phyloP scores from a whole-genome alignment of 176 grass and related monocot genomes.

The Eleusine indica region DNA sequence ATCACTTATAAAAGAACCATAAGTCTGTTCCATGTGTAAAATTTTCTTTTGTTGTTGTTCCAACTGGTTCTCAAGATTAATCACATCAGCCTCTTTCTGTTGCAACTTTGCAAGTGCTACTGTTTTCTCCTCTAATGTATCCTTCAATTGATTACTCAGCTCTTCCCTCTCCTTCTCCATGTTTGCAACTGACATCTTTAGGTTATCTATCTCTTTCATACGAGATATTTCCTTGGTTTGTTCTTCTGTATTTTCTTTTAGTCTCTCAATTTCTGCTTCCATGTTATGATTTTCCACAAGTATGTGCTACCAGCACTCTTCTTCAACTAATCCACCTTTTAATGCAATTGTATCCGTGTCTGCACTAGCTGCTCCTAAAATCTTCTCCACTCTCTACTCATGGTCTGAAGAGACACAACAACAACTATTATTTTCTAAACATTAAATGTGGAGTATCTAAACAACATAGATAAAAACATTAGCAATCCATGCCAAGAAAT shows the following conservation, averaged over 20 bases:
- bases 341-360: slow-evolving; percentile 31
- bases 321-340: slow-evolving; percentile 39
- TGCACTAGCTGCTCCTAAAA: slow-evolving; percentile 45
- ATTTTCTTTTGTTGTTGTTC: slow-evolving; percentile 43
- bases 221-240: slow-evolving; percentile 49
- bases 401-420: slow-evolving; percentile 48
- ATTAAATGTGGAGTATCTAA: not conserved
- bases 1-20: slow-evolving; percentile 26
- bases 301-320: slow-evolving; percentile 49
- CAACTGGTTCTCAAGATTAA: slow-evolving; percentile 50
- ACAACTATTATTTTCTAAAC: not conserved
- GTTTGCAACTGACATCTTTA: slow-evolving; percentile 43
- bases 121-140: not conserved
- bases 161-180: slow-evolving; percentile 44
- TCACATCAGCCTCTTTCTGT: not conserved
- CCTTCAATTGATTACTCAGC: slow-evolving; percentile 45
- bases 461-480: not conserved
- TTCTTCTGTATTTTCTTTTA: slow-evolving; percentile 63
- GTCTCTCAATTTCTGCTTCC: slow-evolving; percentile 56
- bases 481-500: not conserved
- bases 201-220: slow-evolving; percentile 54
- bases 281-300: slow-evolving; percentile 29
- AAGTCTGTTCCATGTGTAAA: slow-evolving; percentile 34
- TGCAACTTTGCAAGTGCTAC: no score
- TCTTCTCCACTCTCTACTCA: slow-evolving; percentile 76